Evolutionary conservation across 495 filamentous ascomycete species (phyloP), one percentile per base, ranked within the genome.

Genomic region (Xylaria scruposa): DNA sequence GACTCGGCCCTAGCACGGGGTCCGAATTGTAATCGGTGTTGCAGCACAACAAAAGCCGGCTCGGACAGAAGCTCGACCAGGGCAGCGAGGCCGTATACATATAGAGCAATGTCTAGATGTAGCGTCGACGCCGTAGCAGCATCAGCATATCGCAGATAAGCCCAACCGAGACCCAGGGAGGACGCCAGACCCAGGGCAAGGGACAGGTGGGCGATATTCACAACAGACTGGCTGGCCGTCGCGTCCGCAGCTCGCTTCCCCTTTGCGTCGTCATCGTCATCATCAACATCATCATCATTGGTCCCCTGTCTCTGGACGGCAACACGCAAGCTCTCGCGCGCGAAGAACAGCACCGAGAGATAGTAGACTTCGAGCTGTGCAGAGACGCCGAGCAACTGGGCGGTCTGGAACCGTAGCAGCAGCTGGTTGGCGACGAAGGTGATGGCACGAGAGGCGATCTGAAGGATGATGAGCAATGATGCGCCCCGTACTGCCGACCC

Each of bases 341-440:
- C 92, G 74, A 98, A 98, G 79, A 94, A 97, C 2, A 98, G 85
- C 13, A 97, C 90, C 2, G 93, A 91, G 38, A 95, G 90, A 69
- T 93, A 93, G 80, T 92, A 97, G 2, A 98, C 88, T 72, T 99
- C 96, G 4, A 98, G 87, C 78, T 97, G 97, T 3, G 94, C 89
- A 1, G 94, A 92, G 36, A 96, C 85, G 4, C 94, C 96, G 1
- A 98, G 86, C 0, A 94, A 85, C 53, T 91, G 87, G 0, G 96
- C 95, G 0, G 94, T 95, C 26, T 98, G 83, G 76, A 90, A 94
- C 47, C 94, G 93, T 5, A 99, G 85, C 13, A 98, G 89, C 60
- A 96, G 66, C 80, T 98, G 94, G 84, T 98, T 98, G 68, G 95
- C 90, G 56, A 88, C 80, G 81, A 99, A 99, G 33, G 96, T 98